Conservation (phyloP, 768 basidiomycete species). For the Boletus rubropictus region DNA sequence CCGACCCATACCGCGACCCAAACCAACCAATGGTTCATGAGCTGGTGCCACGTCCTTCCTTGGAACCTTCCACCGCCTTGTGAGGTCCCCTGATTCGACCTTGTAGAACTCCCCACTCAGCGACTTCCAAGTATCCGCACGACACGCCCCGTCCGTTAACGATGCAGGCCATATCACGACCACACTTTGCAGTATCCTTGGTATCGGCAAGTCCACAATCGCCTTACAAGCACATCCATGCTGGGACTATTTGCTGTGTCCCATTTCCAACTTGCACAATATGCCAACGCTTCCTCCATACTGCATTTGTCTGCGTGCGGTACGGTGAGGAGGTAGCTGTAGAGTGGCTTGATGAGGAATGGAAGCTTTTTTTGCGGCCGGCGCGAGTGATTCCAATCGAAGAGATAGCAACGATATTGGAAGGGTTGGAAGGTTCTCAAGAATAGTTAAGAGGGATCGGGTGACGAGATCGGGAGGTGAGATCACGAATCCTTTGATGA, state of each 20-base stretch:
- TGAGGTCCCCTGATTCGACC: slow-evolving; percentile 38
- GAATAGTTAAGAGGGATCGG: slow-evolving; percentile 47
- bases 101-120: slow-evolving; percentile 32
- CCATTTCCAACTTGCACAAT: slow-evolving; percentile 51
- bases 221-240: slow-evolving; percentile 42
- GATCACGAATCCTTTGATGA: slow-evolving; percentile 45
- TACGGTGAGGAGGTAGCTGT: slow-evolving; percentile 36
- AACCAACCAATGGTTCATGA: no score
- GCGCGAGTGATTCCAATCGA: slow-evolving; percentile 45
- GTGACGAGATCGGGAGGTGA: slow-evolving; percentile 56
- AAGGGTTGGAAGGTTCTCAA: slow-evolving; percentile 46
- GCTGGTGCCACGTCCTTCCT: slow-evolving; percentile 59
- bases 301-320: slow-evolving; percentile 62
- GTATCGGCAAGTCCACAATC: slow-evolving; percentile 30
- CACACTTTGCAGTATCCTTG: slow-evolving; percentile 38
- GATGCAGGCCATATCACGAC: slow-evolving; percentile 53
- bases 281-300: slow-evolving; percentile 44
- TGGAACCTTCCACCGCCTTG: slow-evolving; percentile 46
- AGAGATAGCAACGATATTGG: slow-evolving; percentile 51
- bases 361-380: slow-evolving; percentile 46
- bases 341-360: slow-evolving; percentile 42
- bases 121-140: slow-evolving; percentile 10
- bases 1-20: no score
- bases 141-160: slow-evolving; percentile 52
- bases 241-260: slow-evolving; percentile 38